Percentiles rank a stretch among this genome's conserved stretches.
Evolutionary conservation across 805 yeast species (phyloP).

Genomic region (Wickerhamiella azymoides): DNA sequence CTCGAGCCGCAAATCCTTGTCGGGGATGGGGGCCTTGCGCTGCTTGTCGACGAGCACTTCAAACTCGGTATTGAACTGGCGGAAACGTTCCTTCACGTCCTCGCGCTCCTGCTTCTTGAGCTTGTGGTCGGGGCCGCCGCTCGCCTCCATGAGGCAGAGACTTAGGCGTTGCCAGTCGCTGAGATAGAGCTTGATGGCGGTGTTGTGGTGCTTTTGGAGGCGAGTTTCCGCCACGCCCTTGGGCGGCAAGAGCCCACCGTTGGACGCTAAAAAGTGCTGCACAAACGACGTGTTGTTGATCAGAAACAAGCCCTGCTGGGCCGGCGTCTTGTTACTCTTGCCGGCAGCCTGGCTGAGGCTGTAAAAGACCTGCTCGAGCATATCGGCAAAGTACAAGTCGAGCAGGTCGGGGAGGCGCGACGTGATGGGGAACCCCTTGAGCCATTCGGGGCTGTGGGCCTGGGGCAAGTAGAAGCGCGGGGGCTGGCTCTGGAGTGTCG

Average conservation of each 20-base stretch:
- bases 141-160: conserved; percentile 62
- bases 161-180: conserved; percentile 68
- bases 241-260: conserved; percentile 18
- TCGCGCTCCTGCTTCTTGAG: conserved; percentile 56
- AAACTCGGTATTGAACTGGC: conserved; percentile 66
- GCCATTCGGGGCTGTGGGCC: conserved; percentile 39
- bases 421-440: conserved; percentile 30
- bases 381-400: conserved; percentile 55
- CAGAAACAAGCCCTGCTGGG: conserved; percentile 31
- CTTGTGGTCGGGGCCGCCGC: conserved; percentile 38
- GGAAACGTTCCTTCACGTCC: conserved; percentile 69
- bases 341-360: conserved; percentile 34
- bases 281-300: conserved; percentile 17
- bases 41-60: conserved; percentile 62
- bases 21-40: conserved; percentile 51
- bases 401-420: conserved; percentile 20
- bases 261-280: conserved; percentile 26
- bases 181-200: conserved; percentile 44
- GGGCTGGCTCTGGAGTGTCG: conserved; percentile 36
- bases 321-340: conserved; percentile 14
- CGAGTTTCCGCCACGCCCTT: conserved; percentile 5
- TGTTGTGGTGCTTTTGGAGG: conserved; percentile 47
- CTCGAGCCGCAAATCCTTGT: conserved; percentile 46
- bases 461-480: conserved; percentile 59
- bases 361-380: conserved; percentile 64